A percentile compares a stretch with the other conserved stretches of the same genome.
Conservation (phyloP, 1,284 basidiomycete genomes). For the Inonotus hispidus region DNA sequence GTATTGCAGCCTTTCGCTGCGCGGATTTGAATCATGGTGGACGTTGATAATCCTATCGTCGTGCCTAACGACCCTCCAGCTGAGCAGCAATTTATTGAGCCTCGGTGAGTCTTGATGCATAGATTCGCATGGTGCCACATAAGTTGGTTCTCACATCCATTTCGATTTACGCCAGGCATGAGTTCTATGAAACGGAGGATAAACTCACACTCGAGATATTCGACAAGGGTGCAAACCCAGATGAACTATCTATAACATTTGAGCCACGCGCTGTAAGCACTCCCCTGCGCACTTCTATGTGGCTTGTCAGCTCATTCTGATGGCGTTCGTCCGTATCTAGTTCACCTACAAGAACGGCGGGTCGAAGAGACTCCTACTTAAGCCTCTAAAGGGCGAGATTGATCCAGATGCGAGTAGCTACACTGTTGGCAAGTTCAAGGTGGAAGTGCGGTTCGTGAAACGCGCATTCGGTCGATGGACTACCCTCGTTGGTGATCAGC, state of each 20-base stretch:
- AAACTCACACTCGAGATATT: slow-evolving; percentile 72
- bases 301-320: not conserved
- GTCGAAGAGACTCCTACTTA: slow-evolving; percentile 49
- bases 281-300: not conserved
- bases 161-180: slow-evolving; percentile 49
- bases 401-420: slow-evolving; percentile 56
- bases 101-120: slow-evolving; percentile 4
- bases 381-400: slow-evolving; percentile 80
- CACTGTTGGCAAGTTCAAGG: slow-evolving; percentile 78
- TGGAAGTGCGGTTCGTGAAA: slow-evolving; percentile 71
- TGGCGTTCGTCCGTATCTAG: slow-evolving; percentile 31
- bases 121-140: not conserved
- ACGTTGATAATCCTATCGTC: slow-evolving; percentile 1
- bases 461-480: slow-evolving; percentile 67
- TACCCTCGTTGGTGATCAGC: slow-evolving; percentile 62
- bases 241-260: slow-evolving; percentile 57
- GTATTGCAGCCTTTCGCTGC: not conserved
- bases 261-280: slow-evolving; percentile 54
- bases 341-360: slow-evolving; percentile 59
- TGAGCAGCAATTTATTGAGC: not conserved
- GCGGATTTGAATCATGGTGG: not conserved
- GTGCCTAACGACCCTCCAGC: not conserved
- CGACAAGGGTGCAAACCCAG: slow-evolving; percentile 69
- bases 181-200: slow-evolving; percentile 85
- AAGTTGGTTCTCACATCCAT: not conserved